Evolutionary conservation across 805 yeast species (phyloP), one percentile per base, ranked within the genome.

Genomic region (Komagataella pseudopastoris): DNA sequence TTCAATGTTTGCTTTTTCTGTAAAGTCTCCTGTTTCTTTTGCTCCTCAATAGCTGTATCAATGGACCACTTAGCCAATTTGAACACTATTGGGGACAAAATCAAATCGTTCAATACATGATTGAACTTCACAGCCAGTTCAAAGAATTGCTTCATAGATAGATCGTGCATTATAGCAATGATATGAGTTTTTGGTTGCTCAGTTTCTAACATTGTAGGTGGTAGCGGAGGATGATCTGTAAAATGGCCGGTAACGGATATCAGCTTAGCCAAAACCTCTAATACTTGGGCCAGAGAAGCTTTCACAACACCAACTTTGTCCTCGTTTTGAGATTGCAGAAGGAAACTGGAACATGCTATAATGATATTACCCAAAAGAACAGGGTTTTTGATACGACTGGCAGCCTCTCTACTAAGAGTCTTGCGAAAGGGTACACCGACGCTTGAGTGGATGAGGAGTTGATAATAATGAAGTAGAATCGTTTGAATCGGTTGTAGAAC

Each of bases 31-130:
- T 55, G 55, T 51, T 65, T 65, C 51, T 63, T 68, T 54, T 70
- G 71, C 52, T 77, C 78, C 16, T 78, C 80, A 51, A 78, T 68
- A 14, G 83, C 83, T 30, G 74, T 74, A 56, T 83, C 89, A 52
- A 82, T 72, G 23, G 85, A 85, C 82, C 87, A 80, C 59, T 82
- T 81, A 16, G 88, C 88, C 55, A 84, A 69, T 55, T 77, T 78
- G 59, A 78, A 78, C 4, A 85, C 85, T 48, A 79, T 78, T 3
- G 83, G 77, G 50, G 78, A 73, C 47, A 85, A 67, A 23, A 78
- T 72, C 56, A 85, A 74, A 58, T 83, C 89, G 60, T 82, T 82
- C 54, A 85, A 65, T 48, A 79, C 71, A 46, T 71, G 75, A 60
- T 83, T 82, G 63, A 81, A 85, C 57, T 76, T 75, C 44, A 84